Conservation (phyloP, 225 moss, liverwort and hornwort genomes). For the Bryum argenteum region DNA sequence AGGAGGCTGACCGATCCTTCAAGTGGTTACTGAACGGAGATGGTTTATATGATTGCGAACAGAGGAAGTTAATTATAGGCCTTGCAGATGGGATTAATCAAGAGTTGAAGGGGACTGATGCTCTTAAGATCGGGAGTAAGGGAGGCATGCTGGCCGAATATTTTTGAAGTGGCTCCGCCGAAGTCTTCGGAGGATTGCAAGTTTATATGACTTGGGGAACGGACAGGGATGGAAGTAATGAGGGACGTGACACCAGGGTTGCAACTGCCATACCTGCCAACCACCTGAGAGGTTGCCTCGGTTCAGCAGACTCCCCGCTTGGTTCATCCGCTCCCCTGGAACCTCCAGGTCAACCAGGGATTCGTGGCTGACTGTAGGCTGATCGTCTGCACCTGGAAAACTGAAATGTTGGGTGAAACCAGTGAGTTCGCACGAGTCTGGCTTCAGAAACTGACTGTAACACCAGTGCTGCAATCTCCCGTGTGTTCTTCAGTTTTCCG, state of each 20-base stretch:
- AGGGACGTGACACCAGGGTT: conserved; percentile 18
- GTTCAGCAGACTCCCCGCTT: conserved; percentile 40
- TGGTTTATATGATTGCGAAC: not conserved
- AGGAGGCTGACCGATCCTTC: not conserved
- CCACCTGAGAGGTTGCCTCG: conserved; percentile 42
- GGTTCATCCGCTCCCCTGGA: conserved; percentile 25
- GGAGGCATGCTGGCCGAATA: conserved; percentile 9
- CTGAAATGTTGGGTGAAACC: not conserved
- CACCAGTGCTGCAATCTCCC: not conserved
- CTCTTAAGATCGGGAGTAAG: conserved; percentile 11
- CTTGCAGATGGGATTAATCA: not conserved
- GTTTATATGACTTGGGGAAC: not conserved
- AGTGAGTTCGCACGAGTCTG: not conserved
- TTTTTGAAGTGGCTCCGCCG: conserved; percentile 13
- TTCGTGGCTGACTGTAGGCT: not conserved
- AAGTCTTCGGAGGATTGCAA: conserved; percentile 15
- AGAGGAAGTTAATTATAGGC: not conserved
- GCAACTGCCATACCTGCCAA: conserved; percentile 62
- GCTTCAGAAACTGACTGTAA: not conserved
- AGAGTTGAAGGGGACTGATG: not conserved
- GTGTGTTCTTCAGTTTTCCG: no score
- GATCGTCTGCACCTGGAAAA: not conserved
- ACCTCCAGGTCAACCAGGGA: conserved; percentile 33
- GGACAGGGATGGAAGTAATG: not conserved
- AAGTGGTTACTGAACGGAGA: not conserved